phyloP scores from a whole-genome alignment of 139 green algal genomes.

The Yamagishiella unicocca region DNA sequence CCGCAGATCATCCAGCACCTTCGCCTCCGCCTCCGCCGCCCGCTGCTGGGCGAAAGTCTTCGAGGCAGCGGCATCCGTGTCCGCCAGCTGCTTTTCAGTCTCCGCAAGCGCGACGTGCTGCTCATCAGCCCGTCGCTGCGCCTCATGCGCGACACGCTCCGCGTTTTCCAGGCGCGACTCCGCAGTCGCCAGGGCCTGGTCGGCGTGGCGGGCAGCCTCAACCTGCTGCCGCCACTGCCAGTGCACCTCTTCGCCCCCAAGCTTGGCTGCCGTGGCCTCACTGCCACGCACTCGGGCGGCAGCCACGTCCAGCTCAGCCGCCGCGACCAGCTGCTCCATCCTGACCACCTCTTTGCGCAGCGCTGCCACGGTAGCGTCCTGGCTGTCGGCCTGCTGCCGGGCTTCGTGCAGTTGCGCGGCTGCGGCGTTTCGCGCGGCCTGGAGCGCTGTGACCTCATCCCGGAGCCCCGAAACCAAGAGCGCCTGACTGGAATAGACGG shows the following conservation, averaged over 20 bases:
- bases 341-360: not conserved
- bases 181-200: not conserved
- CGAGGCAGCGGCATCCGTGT: too few relatives aligned
- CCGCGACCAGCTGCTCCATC: not conserved
- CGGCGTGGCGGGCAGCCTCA: not conserved
- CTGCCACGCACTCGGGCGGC: not conserved
- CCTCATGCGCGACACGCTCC: not conserved
- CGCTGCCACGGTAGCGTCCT: not conserved
- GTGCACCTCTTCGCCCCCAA: not conserved
- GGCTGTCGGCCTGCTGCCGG: not conserved
- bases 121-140: not conserved
- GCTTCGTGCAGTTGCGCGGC: not conserved
- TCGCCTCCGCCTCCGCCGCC: not conserved
- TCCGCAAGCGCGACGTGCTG: not conserved
- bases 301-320: not conserved
- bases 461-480: not conserved
- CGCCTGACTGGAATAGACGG: not conserved
- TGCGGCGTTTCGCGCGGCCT: not conserved
- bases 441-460: not conserved
- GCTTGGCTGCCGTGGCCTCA: not conserved
- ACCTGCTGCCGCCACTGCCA: constrained; percentile 1
- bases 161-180: not conserved
- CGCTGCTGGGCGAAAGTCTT: not conserved
- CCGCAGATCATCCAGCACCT: not conserved
- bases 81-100: not conserved